Evolutionary conservation across 345 rosid genomes (phyloP), one percentile per base, ranked within the genome.

Genomic region (Lepidium didymum): DNA sequence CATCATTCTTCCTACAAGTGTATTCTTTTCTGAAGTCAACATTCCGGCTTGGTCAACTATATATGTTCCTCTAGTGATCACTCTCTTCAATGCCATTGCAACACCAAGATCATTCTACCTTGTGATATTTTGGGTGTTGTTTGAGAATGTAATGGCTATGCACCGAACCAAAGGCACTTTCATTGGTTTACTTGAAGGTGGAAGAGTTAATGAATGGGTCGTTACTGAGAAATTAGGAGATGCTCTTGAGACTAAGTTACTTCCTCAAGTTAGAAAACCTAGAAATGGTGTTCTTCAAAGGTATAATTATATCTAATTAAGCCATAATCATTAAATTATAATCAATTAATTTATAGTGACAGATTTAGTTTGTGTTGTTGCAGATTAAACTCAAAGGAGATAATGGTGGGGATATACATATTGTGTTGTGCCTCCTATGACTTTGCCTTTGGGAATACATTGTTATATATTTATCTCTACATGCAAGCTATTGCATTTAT

Each of bases 131-230:
- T 85, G 90, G 90, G 76, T 83, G 15, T 75, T 81, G n/a, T 83
- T 81, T 47, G 87, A 85, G 74, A 85, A 82, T 64, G 89, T 81
- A 4, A 85, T 85, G 87, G 81, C 89, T 34, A 69, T 82, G 62
- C 89, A 85, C 62, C 77, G 89, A 13, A 82, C 89, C 14, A 85
- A 82, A 75, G 87, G 86, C 5, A 81, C 89, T 37, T 75, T 81
- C 25, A 85, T 90, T 10, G 98, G 98, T 8, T 71, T 93, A 76
- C 65, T 93, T 3, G 98, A 93, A 75, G 86, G 85, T 1, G 92
- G 98, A 4, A 80, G 97, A 74, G 96, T 82, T 3, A 90, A 93
- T 12, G 98, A 93, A 78, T 93, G 98, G 98, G 85, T 90, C 13
- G 98, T 93, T 33, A 93, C 98, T 0, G 90, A 90, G 67, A 93